Evolutionary conservation across 2,329 filamentous ascomycete genomes (phyloP), one percentile per base, ranked within the genome.

Genomic region (Pyrenochaeta sp.): DNA sequence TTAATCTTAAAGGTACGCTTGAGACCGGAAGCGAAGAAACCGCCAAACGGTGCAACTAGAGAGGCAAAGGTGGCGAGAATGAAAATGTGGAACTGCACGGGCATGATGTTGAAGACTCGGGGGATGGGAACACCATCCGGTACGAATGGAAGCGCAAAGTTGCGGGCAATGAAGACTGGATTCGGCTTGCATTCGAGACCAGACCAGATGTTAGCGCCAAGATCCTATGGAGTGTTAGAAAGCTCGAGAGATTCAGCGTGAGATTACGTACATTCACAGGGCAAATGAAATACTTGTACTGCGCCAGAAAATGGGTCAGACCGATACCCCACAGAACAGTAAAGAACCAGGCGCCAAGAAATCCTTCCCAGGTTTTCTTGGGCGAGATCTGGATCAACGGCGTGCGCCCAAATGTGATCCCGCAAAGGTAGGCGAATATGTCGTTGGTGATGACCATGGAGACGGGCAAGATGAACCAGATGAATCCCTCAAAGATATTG

Each of bases 1-100:
- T 99, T 99, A 81, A 99, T 95, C 78, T 99, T 97, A 79, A 99
- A 99, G 3, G 93, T 96, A 20, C 94, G 89, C 82, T 99, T 99
- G 44, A 99, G 82, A 1, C 94, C 94, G 2, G 92, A 96, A 4
- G 94, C 94, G 69, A 99, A 99, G 82, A 99, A 99, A 20, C 94
- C 94, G 43, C 94, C 94, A 65, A 99, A 99, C 3, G 94, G 94
- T 7, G 94, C 94, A 61, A 99, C 96, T 24, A 99, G 81, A 3
- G 93, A 97, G 32, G 94, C 94, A 65, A 99, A 99, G 1, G 91
- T 91, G 11, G 90, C 90, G 63, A 97, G 87, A 38, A 90, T 81
- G 41, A 97, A 80, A 58, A 96, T 88, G 74, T 99, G 94, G 67
- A 96, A 86, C 71, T 97, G 93, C 74, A 99, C 91, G 1, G 94